Base-by-base conservation (phyloP, 1,284 basidiomycete genomes). In the Bjerkandera adusta region DNA sequence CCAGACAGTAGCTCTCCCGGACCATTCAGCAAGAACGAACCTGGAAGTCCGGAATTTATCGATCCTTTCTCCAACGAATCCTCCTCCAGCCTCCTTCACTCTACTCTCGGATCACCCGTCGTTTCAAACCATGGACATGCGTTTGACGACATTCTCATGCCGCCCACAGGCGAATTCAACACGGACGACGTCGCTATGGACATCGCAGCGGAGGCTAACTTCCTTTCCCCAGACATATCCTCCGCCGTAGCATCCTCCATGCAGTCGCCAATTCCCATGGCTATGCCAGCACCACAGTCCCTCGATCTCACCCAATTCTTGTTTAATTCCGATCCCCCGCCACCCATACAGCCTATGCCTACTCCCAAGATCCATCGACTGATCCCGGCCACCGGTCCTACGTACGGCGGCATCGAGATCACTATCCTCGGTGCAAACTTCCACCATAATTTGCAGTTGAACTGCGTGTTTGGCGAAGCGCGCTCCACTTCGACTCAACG, bases 341-440 rank as follows among this genome's bases (percentile, higher is more conserved):
- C 75, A 13, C 68, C 74, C 24, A 58, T 73, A 24, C 55, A 70
- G 16, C 58, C 72, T 22, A 59, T 81, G 30, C 75, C 79, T 22
- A 57, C 75, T 25, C 89, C 89, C 5, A 82, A 74, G 39, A 90
- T 91, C 38, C 87, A 89, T 57, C 81, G 87, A 7, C 79, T 97
- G 38, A 93, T 99, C 49, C 97, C 96, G 0, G 85, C 85, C 43
- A 84, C 88, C 57, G 96, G 97, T 5, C 95, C 96, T 5, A 92
- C 89, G 13, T 83, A 86, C 43, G 96, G 96, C 25, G 97, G 97
- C 1, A 92, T 92, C 54, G 93, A 97, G 64, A 89, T 99, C 18
- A 99, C 97, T 1, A 75, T 99, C 4, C 80, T 97, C 2, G 97
- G 97, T 5, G 80, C 87, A 36, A 89, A 92, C 62, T 98, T 99